These are phyloP conservation scores for Vicia faba DNA, from an alignment of 306 rosid species.

Conservation along the genomic window DNA sequence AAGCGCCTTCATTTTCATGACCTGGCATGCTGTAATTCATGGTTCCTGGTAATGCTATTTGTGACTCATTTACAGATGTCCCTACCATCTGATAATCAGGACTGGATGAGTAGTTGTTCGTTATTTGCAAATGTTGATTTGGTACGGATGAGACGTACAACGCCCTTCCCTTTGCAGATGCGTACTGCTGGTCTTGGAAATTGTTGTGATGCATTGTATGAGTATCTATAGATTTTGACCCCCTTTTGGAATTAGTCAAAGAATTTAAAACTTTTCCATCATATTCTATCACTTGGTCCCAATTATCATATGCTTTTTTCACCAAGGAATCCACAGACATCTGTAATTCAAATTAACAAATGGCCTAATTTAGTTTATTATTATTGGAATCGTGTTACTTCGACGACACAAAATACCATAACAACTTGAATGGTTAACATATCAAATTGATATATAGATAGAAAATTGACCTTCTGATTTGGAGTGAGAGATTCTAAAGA, in stretches of 20 bases:
- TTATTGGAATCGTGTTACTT: too few relatives aligned
- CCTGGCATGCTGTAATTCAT: conserved; percentile 50
- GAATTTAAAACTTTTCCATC: conserved; percentile 65
- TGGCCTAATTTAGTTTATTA: conserved; percentile 19
- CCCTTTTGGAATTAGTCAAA: conserved; percentile 41
- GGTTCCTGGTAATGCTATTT: conserved; percentile 45
- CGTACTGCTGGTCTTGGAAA: conserved; percentile 42
- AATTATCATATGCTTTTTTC: conserved; percentile 82
- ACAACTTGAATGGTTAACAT: too few relatives aligned
- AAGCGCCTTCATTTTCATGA: conserved; percentile 42
- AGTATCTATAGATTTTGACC: conserved; percentile 38
- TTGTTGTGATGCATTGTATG: conserved; percentile 34
- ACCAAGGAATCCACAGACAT: conserved; percentile 75
- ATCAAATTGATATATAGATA: not conserved
- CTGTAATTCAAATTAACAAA: conserved; percentile 53
- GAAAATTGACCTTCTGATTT: conserved; percentile 65
- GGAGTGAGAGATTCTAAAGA: conserved; percentile 72
- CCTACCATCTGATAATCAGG: conserved; percentile 50
- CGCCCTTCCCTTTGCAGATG: conserved; percentile 46
- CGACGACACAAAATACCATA: too few relatives aligned
- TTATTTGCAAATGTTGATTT: conserved; percentile 44
- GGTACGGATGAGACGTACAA: conserved; percentile 50
- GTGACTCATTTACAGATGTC: conserved; percentile 47
- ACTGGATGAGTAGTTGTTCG: conserved; percentile 39
- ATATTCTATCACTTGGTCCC: conserved; percentile 82